phyloP scores from a whole-genome alignment of 768 basidiomycete species.

The Rhizopogon vulgaris region DNA sequence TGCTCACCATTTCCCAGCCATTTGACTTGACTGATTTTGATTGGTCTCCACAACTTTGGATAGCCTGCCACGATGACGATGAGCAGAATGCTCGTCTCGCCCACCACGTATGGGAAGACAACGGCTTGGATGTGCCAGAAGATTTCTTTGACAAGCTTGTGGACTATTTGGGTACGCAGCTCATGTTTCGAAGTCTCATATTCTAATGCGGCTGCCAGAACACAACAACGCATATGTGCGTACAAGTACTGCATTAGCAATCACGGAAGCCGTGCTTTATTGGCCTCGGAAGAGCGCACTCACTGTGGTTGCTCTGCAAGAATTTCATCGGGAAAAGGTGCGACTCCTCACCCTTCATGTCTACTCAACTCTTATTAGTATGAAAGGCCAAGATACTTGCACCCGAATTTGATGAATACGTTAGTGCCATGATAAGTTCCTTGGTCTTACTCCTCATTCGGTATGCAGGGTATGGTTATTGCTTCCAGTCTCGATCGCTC shows the following conservation, averaged over 20 bases:
- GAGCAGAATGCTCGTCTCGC: slow-evolving; percentile 87
- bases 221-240: slow-evolving; percentile 82
- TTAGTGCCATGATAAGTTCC: slow-evolving; percentile 30
- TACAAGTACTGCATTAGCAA: slow-evolving; percentile 57
- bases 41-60: slow-evolving; percentile 85
- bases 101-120: slow-evolving; percentile 87
- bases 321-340: slow-evolving; percentile 81
- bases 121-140: slow-evolving; percentile 84
- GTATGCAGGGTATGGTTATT: slow-evolving; percentile 82
- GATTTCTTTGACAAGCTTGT: slow-evolving; percentile 48
- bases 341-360: background rate
- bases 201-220: slow-evolving; percentile 33
- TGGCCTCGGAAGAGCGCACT: slow-evolving; percentile 53
- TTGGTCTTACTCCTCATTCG: background rate
- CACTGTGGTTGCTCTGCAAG: slow-evolving; percentile 51
- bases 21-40: slow-evolving; percentile 93
- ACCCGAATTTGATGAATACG: slow-evolving; percentile 92
- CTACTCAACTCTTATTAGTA: background rate
- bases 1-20: slow-evolving; percentile 42
- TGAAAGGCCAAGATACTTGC: slow-evolving; percentile 74
- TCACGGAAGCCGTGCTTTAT: slow-evolving; percentile 71
- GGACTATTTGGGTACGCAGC: slow-evolving; percentile 56
- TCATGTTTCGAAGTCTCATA: background rate
- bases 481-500: slow-evolving; percentile 76
- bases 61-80: slow-evolving; percentile 83